phyloP scores from a whole-genome alignment of 805 yeast genomes.

The Kodamaea nitidulidarum region DNA sequence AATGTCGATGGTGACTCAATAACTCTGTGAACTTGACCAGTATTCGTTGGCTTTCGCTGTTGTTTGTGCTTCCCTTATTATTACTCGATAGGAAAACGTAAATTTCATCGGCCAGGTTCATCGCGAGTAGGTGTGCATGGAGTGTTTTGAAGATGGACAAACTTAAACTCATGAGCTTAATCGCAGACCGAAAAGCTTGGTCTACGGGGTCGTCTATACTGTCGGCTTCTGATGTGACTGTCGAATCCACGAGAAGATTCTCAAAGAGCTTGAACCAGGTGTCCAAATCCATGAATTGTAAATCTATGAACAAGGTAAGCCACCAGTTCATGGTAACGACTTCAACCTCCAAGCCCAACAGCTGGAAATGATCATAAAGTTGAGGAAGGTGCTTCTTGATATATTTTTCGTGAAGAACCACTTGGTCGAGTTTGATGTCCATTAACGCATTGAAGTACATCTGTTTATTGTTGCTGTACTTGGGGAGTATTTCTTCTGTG shows the following conservation, averaged over 20 bases:
- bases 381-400: slow-evolving; percentile 38
- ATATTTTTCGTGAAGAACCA: slow-evolving; percentile 26
- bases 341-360: slow-evolving; percentile 41
- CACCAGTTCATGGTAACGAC: slow-evolving; percentile 56
- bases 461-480: slow-evolving; percentile 20
- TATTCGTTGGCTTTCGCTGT: slow-evolving; percentile 3
- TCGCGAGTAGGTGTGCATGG: slow-evolving; percentile 25
- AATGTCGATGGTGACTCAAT: slow-evolving; percentile 10
- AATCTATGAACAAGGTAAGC: slow-evolving; percentile 48
- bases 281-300: slow-evolving; percentile 44
- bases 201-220: neutral
- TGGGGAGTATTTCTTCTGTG: slow-evolving; percentile 46
- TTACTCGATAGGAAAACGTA: slow-evolving; percentile 18
- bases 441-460: slow-evolving; percentile 16
- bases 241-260: slow-evolving; percentile 27
- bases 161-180: slow-evolving; percentile 30
- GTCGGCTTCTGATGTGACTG: neutral
- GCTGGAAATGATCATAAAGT: slow-evolving; percentile 32
- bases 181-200: slow-evolving; percentile 10
- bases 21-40: slow-evolving; percentile 12
- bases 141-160: slow-evolving; percentile 36
- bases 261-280: slow-evolving; percentile 52
- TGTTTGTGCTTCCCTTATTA: neutral
- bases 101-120: slow-evolving; percentile 26
- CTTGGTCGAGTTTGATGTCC: slow-evolving; percentile 38